These are phyloP conservation scores for Lipomyces yamadae DNA, from an alignment of 805 yeast species.

Conservation along the genomic window DNA sequence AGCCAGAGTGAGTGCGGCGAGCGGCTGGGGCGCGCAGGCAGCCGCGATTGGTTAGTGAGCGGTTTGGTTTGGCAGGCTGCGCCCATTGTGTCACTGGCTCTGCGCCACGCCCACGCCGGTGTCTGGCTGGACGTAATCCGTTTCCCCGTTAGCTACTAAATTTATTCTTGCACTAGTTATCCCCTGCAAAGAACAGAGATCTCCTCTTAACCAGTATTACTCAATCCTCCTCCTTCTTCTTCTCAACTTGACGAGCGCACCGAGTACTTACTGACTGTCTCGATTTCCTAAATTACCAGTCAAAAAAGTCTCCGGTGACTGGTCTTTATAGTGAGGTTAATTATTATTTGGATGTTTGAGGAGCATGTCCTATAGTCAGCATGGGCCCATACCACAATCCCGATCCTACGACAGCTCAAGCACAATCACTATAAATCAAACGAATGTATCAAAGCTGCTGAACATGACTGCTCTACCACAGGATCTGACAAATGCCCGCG, in stretches of 20 bases:
- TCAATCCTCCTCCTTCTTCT: background rate
- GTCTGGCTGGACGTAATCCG: background rate
- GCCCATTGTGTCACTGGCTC: background rate
- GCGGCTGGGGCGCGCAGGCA: background rate
- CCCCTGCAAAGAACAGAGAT: background rate
- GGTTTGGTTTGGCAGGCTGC: background rate
- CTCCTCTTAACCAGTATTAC: background rate
- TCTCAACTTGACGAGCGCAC: background rate
- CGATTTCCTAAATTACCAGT: too few species aligned
- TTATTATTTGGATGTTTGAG: background rate
- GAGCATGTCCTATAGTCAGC: constrained; percentile 2
- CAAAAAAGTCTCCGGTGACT: background rate
- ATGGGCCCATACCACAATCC: background rate
- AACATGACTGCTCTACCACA: background rate
- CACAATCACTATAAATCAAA: background rate
- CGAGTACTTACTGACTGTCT: background rate
- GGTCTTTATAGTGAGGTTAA: background rate
- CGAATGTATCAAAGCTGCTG: constrained; percentile 5
- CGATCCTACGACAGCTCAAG: background rate
- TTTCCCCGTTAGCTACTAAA: too few species aligned
- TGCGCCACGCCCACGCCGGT: constrained; percentile 1
- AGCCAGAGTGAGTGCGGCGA: background rate
- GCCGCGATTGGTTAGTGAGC: background rate
- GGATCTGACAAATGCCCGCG: background rate
- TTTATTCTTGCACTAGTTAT: too few species aligned